These are phyloP conservation scores for Aspergillus incahuasiensis DNA, from an alignment of 495 filamentous ascomycete genomes.

Conservation along the genomic window DNA sequence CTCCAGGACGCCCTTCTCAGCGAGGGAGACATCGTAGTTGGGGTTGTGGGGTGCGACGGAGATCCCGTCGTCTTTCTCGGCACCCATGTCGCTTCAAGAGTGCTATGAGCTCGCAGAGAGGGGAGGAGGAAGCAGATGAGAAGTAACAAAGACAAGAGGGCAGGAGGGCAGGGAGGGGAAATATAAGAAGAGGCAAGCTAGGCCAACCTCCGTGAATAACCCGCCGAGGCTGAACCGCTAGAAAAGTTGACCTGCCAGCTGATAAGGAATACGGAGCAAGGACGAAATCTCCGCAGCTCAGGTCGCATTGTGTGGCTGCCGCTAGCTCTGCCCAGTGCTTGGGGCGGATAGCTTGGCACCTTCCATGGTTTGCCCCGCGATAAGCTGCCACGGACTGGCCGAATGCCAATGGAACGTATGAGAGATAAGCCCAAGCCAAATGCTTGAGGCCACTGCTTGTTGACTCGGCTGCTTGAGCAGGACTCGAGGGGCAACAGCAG, in stretches of 20 bases:
- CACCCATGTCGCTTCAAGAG: constrained; percentile 12
- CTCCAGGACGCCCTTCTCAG: constrained; percentile 24
- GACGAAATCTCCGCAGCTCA: neutral
- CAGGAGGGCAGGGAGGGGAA: neutral
- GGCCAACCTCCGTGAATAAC: neutral
- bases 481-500: neutral
- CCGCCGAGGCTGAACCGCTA: neutral
- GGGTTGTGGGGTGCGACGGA: constrained; percentile 13
- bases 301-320: neutral
- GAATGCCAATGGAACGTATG: neutral
- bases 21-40: constrained; percentile 21
- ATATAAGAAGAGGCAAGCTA: neutral
- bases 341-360: neutral
- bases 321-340: neutral
- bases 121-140: neutral
- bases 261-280: too few relatives aligned
- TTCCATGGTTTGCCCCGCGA: neutral
- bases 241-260: neutral
- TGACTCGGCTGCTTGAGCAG: neutral
- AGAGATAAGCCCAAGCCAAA: neutral
- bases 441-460: neutral
- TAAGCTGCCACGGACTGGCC: neutral
- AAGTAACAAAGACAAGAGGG: neutral
- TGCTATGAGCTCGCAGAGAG: neutral
- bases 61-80: constrained; percentile 15